A percentile compares a stretch with the other conserved stretches of the same genome.
Conservation (phyloP, 2,329 filamentous ascomycete species). For the Botryosphaeria dothidea region DNA sequence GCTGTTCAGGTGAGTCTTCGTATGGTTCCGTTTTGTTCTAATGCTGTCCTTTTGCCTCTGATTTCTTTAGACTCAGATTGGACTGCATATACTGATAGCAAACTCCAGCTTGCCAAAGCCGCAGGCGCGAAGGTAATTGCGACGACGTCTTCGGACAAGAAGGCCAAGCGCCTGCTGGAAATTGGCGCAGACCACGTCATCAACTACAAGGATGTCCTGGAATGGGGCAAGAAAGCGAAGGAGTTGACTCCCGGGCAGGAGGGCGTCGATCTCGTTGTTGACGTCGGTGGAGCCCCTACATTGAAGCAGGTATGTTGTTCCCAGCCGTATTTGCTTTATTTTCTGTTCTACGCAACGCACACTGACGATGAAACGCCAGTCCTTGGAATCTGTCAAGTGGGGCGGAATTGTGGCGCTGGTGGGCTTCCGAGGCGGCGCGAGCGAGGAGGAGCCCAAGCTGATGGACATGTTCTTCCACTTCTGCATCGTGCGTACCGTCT, state of each 20-base stretch:
- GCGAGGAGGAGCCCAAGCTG: conserved; percentile 52
- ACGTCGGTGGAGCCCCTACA: conserved; percentile 64
- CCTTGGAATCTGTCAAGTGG: conserved; percentile 53
- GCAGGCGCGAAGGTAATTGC: conserved; percentile 59
- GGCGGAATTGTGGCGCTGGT: conserved; percentile 60
- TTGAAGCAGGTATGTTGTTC: conserved; percentile 36
- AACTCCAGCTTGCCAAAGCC: conserved; percentile 48
- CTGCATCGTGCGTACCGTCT: conserved; percentile 58
- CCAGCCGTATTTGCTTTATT: too few relatives aligned
- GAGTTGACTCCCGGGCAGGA: conserved; percentile 47
- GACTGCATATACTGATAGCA: too few relatives aligned
- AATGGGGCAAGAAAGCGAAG: conserved; percentile 58
- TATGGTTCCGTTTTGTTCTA: conserved; percentile 35
- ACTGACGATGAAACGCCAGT: conserved; percentile 23
- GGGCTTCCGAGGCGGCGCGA: conserved; percentile 55
- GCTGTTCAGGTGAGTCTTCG: too few relatives aligned
- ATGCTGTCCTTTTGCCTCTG: not conserved
- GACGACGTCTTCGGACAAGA: conserved; percentile 55
- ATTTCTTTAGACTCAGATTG: too few relatives aligned
- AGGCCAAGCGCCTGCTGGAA: conserved; percentile 52
- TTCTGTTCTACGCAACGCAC: not conserved
- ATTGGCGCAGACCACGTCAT: conserved; percentile 58
- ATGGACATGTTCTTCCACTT: conserved; percentile 53
- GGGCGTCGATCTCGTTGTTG: conserved; percentile 65
- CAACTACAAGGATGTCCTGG: conserved; percentile 55